Evolutionary conservation across 2,329 filamentous ascomycete species (phyloP), one percentile per base, ranked within the genome.

Genomic region (Paracorniculantispora psalliotae): DNA sequence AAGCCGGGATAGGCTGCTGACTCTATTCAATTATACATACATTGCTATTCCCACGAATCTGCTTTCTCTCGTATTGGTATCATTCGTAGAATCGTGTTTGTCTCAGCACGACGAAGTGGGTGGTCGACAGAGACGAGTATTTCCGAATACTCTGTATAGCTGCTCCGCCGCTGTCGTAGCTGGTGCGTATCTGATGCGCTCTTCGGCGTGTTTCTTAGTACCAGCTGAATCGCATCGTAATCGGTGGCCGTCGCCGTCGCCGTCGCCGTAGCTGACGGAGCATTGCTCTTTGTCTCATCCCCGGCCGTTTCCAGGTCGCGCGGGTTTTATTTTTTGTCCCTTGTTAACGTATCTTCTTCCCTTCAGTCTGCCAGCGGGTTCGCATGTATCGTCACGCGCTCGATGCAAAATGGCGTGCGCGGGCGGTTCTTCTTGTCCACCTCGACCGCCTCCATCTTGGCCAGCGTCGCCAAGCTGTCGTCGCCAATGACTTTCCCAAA

Each of bases 361-460:
- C 13, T 49, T 48, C 73, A 85, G 23, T 72, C 82, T 4, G 90
- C 90, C 62, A 93, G 68, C 1, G 90, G 90, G 67, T 94, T 94
- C 19, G 90, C 90, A 72, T 93, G 90, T 2, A 93, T 81, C 1
- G 86, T 89, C 25, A 92, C 80, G 9, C 74, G 81, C 67, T 90
- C 82, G 59, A 94, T 91, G 63, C 77, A 76, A 26, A 89, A 77
- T 59, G 80, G 77, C 68, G 88, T 81, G 73, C 85, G 86, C 0
- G 90, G 90, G 52, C 90, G 77, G 66, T 81, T 86, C 80, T 93
- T 94, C 77, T 86, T 89, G 72, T 94, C 91, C 50, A 92, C 84
- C 63, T 86, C 82, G 21, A 90, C 72, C 23, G 75, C 80, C 77
- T 94, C 90, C 67, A 94, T 80, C 71, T 83, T 86, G 58, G 86